phyloP scores from a whole-genome alignment of 805 yeast species.

The Candida gorgasii region DNA sequence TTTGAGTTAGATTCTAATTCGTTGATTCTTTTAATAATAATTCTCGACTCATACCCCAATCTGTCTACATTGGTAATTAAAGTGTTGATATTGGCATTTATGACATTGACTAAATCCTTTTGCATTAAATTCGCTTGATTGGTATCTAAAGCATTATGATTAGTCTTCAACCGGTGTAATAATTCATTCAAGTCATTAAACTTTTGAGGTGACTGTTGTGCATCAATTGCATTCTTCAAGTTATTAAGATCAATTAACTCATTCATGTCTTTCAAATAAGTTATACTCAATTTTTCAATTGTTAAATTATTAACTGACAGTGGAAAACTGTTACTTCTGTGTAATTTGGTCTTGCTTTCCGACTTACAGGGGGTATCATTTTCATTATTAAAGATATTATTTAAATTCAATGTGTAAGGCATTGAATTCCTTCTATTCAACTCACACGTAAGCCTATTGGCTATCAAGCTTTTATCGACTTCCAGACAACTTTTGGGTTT shows the following conservation, averaged over 20 bases:
- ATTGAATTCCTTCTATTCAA: conserved; percentile 38
- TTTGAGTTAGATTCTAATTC: conserved; percentile 39
- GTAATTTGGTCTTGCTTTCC: not conserved
- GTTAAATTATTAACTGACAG: conserved; percentile 3
- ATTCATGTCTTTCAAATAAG: conserved; percentile 12
- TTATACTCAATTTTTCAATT: conserved; percentile 9
- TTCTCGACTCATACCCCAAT: conserved; percentile 40
- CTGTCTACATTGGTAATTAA: conserved; percentile 38
- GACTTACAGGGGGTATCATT: not conserved
- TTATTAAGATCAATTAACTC: conserved; percentile 23
- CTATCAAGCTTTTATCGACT: not conserved
- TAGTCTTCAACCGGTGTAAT: conserved; percentile 27
- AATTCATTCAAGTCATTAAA: conserved; percentile 33
- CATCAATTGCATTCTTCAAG: conserved; percentile 14
- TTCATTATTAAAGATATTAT: conserved; percentile 14
- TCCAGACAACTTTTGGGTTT: not conserved
- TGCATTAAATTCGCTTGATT: conserved; percentile 26
- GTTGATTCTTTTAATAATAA: conserved; percentile 39
- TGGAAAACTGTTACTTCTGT: conserved; percentile 11
- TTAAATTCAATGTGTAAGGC: conserved; percentile 23
- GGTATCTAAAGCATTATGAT: conserved; percentile 26
- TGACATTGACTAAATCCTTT: conserved; percentile 29
- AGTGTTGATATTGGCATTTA: conserved; percentile 30
- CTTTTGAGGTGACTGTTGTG: conserved; percentile 19
- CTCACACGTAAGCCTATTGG: not conserved